Percentiles rank a stretch among this genome's conserved stretches.
phyloP scores from a whole-genome alignment of 2,329 filamentous ascomycete genomes.

The Acarospora socialis region DNA sequence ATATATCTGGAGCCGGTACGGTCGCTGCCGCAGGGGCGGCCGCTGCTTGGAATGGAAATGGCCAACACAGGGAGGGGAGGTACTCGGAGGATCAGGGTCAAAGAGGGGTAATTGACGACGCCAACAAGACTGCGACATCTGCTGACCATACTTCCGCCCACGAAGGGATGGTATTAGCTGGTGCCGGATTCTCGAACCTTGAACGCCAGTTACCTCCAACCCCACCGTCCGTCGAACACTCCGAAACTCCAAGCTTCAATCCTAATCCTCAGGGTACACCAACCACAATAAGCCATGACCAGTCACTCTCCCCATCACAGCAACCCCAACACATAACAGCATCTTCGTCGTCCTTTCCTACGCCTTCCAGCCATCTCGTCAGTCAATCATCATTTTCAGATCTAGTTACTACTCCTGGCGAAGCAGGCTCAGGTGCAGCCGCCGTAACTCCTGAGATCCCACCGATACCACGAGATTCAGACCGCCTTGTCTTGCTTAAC shows the following conservation, averaged over 20 bases:
- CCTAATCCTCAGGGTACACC: too few species aligned
- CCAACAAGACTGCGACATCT: constrained; percentile 20
- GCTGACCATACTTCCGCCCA: constrained; percentile 15
- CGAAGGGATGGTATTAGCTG: constrained; percentile 14
- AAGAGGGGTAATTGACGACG: constrained; percentile 27
- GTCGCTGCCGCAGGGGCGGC: constrained; percentile 26
- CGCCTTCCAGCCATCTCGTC: constrained; percentile 12
- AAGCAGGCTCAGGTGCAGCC: too few species aligned
- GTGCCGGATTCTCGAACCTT: constrained; percentile 2
- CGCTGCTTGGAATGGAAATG: constrained; percentile 26
- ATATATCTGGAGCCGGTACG: constrained; percentile 23
- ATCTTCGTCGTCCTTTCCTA: constrained; percentile 9
- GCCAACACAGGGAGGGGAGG: constrained; percentile 19
- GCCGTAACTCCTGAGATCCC: too few species aligned
- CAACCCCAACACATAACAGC: too few species aligned
- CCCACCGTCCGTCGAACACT: constrained; percentile 2
- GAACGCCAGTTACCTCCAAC: constrained; percentile 4
- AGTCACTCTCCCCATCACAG: too few species aligned
- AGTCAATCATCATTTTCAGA: constrained; percentile 14
- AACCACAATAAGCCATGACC: too few species aligned
- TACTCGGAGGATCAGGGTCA: constrained; percentile 22
- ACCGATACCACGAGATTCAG: background rate
- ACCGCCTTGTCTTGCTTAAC: constrained; percentile 5
- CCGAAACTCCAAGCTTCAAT: constrained; percentile 9
- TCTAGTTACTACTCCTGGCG: too few species aligned